phyloP scores from a whole-genome alignment of 805 yeast genomes.

The Hanseniaspora osmophila region DNA sequence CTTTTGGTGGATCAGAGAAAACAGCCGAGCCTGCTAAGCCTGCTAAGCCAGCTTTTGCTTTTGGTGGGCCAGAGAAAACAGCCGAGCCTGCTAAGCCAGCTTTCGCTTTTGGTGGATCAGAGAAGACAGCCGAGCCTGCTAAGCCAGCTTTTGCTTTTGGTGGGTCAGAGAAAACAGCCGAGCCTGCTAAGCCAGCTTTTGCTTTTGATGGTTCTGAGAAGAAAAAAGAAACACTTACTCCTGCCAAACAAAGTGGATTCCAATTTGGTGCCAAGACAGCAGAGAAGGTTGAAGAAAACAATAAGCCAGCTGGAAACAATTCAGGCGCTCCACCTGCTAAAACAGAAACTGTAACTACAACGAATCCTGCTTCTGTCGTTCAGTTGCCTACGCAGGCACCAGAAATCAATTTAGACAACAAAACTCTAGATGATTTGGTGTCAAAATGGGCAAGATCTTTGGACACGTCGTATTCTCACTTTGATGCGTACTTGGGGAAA shows the following conservation, averaged over 20 bases:
- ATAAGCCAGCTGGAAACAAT: too few relatives aligned
- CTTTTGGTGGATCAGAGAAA: conserved; percentile 5
- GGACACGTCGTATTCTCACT: conserved; percentile 56
- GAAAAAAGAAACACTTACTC: background rate
- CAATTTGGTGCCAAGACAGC: conserved; percentile 8
- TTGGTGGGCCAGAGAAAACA: conserved; percentile 8
- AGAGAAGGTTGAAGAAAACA: conserved; percentile 7
- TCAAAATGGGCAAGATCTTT: conserved; percentile 87
- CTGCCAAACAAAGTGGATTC: conserved; percentile 10
- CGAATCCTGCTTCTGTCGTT: conserved; percentile 2
- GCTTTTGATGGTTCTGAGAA: conserved; percentile 5
- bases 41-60: conserved; percentile 10
- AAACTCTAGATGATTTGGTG: conserved; percentile 83
- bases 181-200: conserved; percentile 4
- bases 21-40: background rate
- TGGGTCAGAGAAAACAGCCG: conserved; percentile 1
- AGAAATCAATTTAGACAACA: conserved; percentile 71
- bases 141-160: conserved; percentile 5
- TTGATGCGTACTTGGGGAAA: conserved; percentile 58
- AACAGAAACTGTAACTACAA: background rate
- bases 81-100: conserved; percentile 10
- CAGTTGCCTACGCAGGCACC: conserved; percentile 27
- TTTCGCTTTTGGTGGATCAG: conserved; percentile 8
- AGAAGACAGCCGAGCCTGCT: background rate
- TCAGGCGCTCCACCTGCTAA: conserved; percentile 1